These are phyloP conservation scores for Pythium aphanidermatum DNA, from an alignment of 352 stramenopile species.

Conservation along the genomic window DNA sequence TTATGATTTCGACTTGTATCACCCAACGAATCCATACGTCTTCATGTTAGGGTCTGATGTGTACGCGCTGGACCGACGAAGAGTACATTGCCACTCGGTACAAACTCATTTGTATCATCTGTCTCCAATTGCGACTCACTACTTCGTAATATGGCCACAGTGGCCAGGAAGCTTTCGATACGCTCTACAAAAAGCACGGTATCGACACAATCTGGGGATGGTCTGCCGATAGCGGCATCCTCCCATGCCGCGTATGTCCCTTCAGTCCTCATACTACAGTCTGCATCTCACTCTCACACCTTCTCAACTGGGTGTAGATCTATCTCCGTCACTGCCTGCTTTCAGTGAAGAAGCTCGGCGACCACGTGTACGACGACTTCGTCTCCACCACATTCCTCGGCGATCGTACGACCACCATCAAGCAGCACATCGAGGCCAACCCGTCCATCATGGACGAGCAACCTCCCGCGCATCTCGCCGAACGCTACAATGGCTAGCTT, in stretches of 20 bases:
- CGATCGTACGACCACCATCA: slow-evolving; percentile 83
- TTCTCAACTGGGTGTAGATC: slow-evolving; percentile 35
- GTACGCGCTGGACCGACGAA: slow-evolving; percentile 82
- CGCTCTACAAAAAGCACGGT: slow-evolving; percentile 80
- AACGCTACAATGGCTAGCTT: slow-evolving; percentile 75
- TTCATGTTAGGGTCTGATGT: slow-evolving; percentile 63
- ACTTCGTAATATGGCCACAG: slow-evolving; percentile 21
- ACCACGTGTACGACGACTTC: slow-evolving; percentile 72
- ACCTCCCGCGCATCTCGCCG: slow-evolving; percentile 62
- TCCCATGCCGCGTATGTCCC: slow-evolving; percentile 67
- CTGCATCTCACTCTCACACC: too few relatives aligned
- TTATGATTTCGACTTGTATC: background rate
- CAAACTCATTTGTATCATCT: background rate
- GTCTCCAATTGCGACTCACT: background rate
- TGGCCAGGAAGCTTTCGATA: slow-evolving; percentile 72
- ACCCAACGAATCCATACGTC: background rate
- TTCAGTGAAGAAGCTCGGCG: slow-evolving; percentile 71
- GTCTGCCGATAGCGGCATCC: slow-evolving; percentile 68
- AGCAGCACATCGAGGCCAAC: slow-evolving; percentile 76
- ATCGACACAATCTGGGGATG: slow-evolving; percentile 92
- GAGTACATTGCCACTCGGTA: slow-evolving; percentile 66
- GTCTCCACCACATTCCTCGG: slow-evolving; percentile 88
- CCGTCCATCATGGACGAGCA: slow-evolving; percentile 77
- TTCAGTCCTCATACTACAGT: background rate
- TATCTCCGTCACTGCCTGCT: slow-evolving; percentile 93